Percentiles rank a stretch among this genome's conserved stretches.
phyloP scores from a whole-genome alignment of 345 rosid genomes.

The Lepidium aucheri region DNA sequence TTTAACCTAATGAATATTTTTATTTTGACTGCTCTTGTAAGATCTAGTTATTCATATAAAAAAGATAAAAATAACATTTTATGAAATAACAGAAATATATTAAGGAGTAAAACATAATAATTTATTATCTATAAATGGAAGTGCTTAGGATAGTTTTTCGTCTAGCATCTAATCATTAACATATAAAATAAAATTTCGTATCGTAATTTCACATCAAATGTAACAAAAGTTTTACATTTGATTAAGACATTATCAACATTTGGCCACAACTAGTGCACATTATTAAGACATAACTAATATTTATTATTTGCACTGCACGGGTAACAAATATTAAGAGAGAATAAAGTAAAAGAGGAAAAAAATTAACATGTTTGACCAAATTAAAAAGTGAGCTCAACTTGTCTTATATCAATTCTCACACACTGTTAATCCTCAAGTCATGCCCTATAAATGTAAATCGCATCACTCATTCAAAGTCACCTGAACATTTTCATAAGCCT shows the following conservation, averaged over 20 bases:
- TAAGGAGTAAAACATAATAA: too few relatives aligned
- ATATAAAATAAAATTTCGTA: not conserved
- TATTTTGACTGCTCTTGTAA: too few relatives aligned
- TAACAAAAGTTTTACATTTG: slow-evolving; percentile 12
- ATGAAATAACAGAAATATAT: too few relatives aligned
- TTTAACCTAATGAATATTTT: too few relatives aligned
- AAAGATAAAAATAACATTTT: too few relatives aligned
- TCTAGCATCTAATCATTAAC: not conserved
- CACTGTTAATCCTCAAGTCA: not conserved
- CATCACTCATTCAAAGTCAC: slow-evolving; percentile 20
- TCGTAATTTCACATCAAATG: slow-evolving; percentile 18
- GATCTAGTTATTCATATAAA: too few relatives aligned
- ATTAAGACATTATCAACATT: too few relatives aligned
- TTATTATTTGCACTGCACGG: slow-evolving; percentile 19
- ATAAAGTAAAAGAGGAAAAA: slow-evolving; percentile 4
- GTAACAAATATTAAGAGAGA: slow-evolving; percentile 10
- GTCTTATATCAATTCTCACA: slow-evolving; percentile 10
- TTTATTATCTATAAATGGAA: not conserved
- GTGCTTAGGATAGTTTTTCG: not conserved
- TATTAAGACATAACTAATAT: slow-evolving; percentile 13
- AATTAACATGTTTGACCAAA: slow-evolving; percentile 22
- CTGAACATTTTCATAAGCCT: slow-evolving; percentile 19
- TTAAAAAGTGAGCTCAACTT: slow-evolving; percentile 15
- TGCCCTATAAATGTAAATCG: slow-evolving; percentile 14
- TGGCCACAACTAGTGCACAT: too few relatives aligned